Conservation (phyloP, 163 green algal species). For the Chloromonas sp. region DNA sequence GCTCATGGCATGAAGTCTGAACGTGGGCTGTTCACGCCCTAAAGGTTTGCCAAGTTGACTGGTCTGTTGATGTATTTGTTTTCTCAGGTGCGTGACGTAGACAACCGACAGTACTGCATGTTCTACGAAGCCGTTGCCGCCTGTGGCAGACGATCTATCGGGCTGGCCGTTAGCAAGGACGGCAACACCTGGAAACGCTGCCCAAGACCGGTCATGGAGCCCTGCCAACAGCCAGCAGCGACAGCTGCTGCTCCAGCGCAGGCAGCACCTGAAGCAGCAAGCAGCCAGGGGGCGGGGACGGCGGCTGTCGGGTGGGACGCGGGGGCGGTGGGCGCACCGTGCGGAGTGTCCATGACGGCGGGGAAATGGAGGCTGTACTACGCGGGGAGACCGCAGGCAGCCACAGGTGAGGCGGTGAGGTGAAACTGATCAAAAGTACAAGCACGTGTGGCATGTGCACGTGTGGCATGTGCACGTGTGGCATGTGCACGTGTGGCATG, state of each 20-base stretch:
- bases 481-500: neutral
- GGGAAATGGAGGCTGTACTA: constrained; percentile 86
- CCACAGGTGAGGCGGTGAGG: constrained; percentile 3
- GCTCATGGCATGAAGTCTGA: neutral
- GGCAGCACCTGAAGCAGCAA: neutral
- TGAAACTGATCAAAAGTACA: too few species aligned
- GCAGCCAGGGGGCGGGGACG: neutral
- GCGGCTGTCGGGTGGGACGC: constrained; percentile 60
- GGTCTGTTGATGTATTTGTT: neutral
- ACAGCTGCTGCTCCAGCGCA: neutral
- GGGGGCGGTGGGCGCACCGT: constrained; percentile 74
- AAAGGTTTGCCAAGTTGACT: neutral
- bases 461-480: neutral
- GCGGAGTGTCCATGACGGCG: constrained; percentile 78
- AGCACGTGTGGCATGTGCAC: too few species aligned
- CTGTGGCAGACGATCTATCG: constrained; percentile 64
- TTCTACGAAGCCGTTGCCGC: constrained; percentile 81
- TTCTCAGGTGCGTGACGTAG: constrained; percentile 53
- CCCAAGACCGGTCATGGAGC: neutral
- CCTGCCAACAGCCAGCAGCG: constrained; percentile 4
- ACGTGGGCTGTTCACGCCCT: neutral
- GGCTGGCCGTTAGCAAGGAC: constrained; percentile 66
- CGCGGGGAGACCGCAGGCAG: constrained; percentile 29
- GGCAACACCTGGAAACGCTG: constrained; percentile 53
- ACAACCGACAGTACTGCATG: constrained; percentile 82